Evolutionary conservation across 805 yeast genomes (phyloP), one percentile per base, ranked within the genome.

Genomic region (Candida coleopterorum): DNA sequence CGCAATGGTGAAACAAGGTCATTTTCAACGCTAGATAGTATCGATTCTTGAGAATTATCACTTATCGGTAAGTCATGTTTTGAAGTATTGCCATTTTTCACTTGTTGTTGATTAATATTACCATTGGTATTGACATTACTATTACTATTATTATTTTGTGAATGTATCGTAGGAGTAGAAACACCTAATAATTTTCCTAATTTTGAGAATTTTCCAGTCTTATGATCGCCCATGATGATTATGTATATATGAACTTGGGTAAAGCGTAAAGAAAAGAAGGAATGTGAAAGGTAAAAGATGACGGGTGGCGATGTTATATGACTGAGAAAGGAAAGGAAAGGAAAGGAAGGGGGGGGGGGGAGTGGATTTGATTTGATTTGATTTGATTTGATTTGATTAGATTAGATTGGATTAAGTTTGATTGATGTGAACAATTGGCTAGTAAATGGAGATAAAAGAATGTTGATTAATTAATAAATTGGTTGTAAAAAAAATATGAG

Each of bases 161-260:
- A 12, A 3, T 9, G 9, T 14, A 38, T 16, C 15, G 29, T 38
- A 10, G 34, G 35, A 10, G 39, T 29, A 20, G 37, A 35, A 14
- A 29, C 31, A 9, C 42, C 42, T 16, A 39, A 39, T 16, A 39
- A 23, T 33, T 39, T 39, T 9, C 39, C 42, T 18, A 39, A 16
- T 18, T 35, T 35, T 11, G 34, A 35, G 4, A 35, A 26, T 18
- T 35, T 39, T 7, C 33, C 36, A 10, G 39, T 27, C n/a, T 25
- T 39, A 15, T 34, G 20, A 27, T 38, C 41, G 8, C 38, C 41
- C 38, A 34, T 38, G 17, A 15, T 34, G n/a, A n/a, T n/a, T n/a
- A n/a, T n/a, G n/a, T n/a, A n/a, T n/a, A n/a, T n/a, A n/a, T n/a
- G n/a, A n/a, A n/a, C n/a, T n/a, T n/a, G n/a, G n/a, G n/a, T n/a